Evolutionary conservation across 2,329 filamentous ascomycete genomes (phyloP).

Genomic region (Trichothecium sympodiale): DNA sequence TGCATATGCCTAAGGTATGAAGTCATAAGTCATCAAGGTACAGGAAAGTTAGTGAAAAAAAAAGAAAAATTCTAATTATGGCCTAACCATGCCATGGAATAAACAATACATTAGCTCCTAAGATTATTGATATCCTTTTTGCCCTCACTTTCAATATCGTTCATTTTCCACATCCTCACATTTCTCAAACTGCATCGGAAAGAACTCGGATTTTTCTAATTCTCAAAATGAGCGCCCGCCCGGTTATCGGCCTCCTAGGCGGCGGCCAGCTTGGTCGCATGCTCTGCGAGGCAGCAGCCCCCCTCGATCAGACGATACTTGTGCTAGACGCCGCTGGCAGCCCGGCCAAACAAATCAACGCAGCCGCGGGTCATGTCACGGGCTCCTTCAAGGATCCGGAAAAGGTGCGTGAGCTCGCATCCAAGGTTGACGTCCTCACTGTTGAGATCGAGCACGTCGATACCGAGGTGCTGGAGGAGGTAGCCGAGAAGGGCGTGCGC

Average conservation of each 20-base stretch:
- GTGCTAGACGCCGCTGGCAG: slow-evolving; percentile 67
- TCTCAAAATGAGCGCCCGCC: slow-evolving; percentile 16
- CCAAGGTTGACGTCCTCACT: slow-evolving; percentile 68
- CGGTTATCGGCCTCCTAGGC: slow-evolving; percentile 42
- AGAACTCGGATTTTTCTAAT: too few species aligned
- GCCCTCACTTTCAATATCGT: too few species aligned
- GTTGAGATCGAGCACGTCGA: slow-evolving; percentile 95
- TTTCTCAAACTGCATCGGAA: too few species aligned
- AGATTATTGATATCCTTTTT: too few species aligned
- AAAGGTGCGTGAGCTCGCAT: slow-evolving; percentile 70
- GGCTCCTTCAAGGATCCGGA: slow-evolving; percentile 81
- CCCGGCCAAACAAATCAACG: slow-evolving; percentile 78
- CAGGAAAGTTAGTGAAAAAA: too few species aligned
- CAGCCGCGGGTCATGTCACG: slow-evolving; percentile 60
- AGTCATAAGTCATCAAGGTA: too few species aligned
- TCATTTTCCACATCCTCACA: too few species aligned
- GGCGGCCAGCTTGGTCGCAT: slow-evolving; percentile 80
- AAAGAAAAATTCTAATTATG: too few species aligned
- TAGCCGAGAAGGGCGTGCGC: slow-evolving; percentile 53
- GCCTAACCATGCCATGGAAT: too few species aligned
- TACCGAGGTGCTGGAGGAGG: slow-evolving; percentile 78
- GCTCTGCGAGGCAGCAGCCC: slow-evolving; percentile 75
- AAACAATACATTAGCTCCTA: too few species aligned
- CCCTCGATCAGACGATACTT: slow-evolving; percentile 65
- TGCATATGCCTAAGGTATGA: too few species aligned